These are phyloP conservation scores for Rhamnella rubrinervis DNA, from an alignment of 331 rosid species.

Conservation along the genomic window DNA sequence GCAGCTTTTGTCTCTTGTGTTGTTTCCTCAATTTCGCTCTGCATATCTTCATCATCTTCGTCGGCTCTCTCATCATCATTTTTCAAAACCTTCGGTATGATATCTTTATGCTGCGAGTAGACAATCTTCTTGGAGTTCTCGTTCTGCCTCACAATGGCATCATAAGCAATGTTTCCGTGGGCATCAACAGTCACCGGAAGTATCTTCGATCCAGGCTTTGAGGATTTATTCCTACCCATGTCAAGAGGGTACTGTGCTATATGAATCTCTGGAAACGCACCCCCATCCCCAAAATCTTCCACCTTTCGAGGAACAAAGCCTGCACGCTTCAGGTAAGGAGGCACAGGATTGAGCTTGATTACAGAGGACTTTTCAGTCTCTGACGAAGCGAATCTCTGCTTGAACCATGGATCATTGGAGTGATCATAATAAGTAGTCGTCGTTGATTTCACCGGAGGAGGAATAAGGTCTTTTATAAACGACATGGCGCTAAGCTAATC, in stretches of 20 bases:
- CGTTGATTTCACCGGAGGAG: slow-evolving; percentile 61
- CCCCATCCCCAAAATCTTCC: slow-evolving; percentile 83
- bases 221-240: slow-evolving; percentile 62
- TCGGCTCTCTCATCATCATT: slow-evolving; percentile 38
- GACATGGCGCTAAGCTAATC: slow-evolving; percentile 42
- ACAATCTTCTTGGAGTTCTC: slow-evolving; percentile 72
- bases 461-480: slow-evolving; percentile 59
- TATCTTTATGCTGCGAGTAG: slow-evolving; percentile 65
- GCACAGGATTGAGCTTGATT: slow-evolving; percentile 53
- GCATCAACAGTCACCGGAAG: slow-evolving; percentile 75
- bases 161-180: slow-evolving; percentile 71
- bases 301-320: slow-evolving; percentile 73
- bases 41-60: slow-evolving; percentile 50
- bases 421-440: slow-evolving; percentile 65
- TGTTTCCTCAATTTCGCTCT: slow-evolving; percentile 69
- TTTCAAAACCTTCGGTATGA: slow-evolving; percentile 57
- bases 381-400: slow-evolving; percentile 60
- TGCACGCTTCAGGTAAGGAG: slow-evolving; percentile 63
- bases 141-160: slow-evolving; percentile 74
- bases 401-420: slow-evolving; percentile 85
- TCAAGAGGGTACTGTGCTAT: slow-evolving; percentile 80
- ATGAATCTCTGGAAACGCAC: slow-evolving; percentile 84
- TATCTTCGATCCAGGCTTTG: slow-evolving; percentile 54
- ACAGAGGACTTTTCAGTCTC: slow-evolving; percentile 55
- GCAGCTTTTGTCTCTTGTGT: slow-evolving; percentile 77